Conservation (phyloP, 139 green algal species). For the Tetradesmus obliquus region DNA sequence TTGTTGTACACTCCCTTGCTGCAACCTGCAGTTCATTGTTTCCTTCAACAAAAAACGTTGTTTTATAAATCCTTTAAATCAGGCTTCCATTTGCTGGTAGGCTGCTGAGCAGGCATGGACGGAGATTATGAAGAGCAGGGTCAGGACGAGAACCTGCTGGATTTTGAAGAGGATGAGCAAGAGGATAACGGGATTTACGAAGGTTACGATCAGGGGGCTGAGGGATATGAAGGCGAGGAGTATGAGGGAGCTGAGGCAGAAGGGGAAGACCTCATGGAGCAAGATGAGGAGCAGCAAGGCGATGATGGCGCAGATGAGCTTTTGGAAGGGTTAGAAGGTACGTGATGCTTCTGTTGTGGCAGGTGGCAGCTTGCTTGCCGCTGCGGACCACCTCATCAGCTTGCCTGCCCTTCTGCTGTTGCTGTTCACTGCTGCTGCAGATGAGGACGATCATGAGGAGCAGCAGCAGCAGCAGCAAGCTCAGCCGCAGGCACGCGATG, state of each 20-base stretch:
- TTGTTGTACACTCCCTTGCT: not conserved
- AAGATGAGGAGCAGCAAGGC: not conserved
- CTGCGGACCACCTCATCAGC: not conserved
- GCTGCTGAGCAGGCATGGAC: not conserved
- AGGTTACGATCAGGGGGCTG: not conserved
- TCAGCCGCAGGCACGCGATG: not conserved
- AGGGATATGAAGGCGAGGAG: not conserved
- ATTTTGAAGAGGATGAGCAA: slow-evolving; percentile 10
- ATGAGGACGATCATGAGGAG: not conserved
- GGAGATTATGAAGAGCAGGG: slow-evolving; percentile 18
- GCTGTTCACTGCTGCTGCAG: not conserved
- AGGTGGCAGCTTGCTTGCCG: not conserved
- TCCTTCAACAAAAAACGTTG: not conserved
- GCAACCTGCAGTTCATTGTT: not conserved
- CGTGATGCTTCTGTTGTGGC: not conserved
- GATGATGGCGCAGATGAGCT: slow-evolving; percentile 24
- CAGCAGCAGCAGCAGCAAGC: not conserved
- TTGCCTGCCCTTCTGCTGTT: not conserved
- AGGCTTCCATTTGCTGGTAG: not conserved
- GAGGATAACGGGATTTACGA: not conserved
- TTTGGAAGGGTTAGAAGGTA: slow-evolving; percentile 6
- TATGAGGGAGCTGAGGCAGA: not conserved
- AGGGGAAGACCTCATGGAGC: not conserved
- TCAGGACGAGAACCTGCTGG: not conserved
- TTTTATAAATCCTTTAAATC: not conserved